Base-by-base conservation (phyloP, 768 basidiomycete species). In the Lentinula detonsa region DNA sequence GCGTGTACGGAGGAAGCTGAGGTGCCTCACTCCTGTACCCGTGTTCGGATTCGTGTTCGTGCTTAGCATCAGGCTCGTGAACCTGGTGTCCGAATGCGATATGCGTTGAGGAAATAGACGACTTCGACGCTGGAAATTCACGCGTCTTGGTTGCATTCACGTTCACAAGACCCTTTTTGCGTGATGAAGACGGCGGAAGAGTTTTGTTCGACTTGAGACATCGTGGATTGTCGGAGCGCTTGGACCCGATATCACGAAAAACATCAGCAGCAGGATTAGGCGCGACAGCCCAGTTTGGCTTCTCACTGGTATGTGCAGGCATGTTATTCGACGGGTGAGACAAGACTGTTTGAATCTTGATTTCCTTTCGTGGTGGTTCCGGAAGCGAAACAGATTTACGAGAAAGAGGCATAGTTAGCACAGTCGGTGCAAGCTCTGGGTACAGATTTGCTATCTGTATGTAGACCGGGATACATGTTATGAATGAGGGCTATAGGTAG, bases 281-380 rank as follows among this genome's bases (percentile, higher is more conserved):
- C 11, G 56, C 56, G 18, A 57, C 40, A 46, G 56, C 56, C 56
- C 56, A 57, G 28, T 57, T 57, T 4, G 56, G 56, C 13, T 42
- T 34, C 5, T 57, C 56, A 1, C 15, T 37, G 5, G 56, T 15
- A 21, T 57, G 43, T 18, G 42, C 13, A 10, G 35, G 35, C 34
- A 35, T 39, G 35, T 1, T 16, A 16, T 5, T 16, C 53, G 53
- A 42, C 11, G 35, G 35, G 10, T n/a, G 53, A 35, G 53, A 11
- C 16, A 31, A 40, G 9, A 28, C 2, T 15, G 7, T 23, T 18
- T 46, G 16, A 23, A 18, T 18, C 15, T 13, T 16, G 15, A 46
- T 8, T n/a, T 39, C 37, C 3, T n/a, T 46, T 46, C 45, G 45
- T 7, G n/a, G 45, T 2, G 45, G 21, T 16, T n/a, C 45, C 21